These are phyloP conservation scores for Trifolium repens DNA, from an alignment of 306 rosid species.

Conservation along the genomic window DNA sequence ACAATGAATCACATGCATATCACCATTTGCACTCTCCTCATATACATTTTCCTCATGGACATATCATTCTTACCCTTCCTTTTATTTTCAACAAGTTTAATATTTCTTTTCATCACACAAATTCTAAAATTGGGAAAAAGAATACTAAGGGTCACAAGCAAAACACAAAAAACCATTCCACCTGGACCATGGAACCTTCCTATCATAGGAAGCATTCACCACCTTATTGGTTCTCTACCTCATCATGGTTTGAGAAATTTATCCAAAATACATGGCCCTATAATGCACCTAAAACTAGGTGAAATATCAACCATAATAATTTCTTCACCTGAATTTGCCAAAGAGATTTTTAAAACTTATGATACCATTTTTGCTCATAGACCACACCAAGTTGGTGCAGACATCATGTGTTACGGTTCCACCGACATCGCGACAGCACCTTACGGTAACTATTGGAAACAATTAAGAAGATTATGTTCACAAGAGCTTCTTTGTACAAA, in stretches of 20 bases:
- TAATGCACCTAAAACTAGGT: constrained; percentile 55
- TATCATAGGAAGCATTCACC: constrained; percentile 46
- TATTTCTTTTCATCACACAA: constrained; percentile 23
- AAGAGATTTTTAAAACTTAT: constrained; percentile 42
- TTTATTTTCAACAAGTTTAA: constrained; percentile 16
- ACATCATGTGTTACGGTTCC: constrained; percentile 28
- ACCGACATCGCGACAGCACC: constrained; percentile 36
- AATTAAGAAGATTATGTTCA: constrained; percentile 41
- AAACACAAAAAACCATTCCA: constrained; percentile 12
- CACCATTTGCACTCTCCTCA: constrained; percentile 1
- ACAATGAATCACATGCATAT: not conserved
- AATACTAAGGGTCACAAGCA: not conserved
- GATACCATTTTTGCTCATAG: constrained; percentile 43
- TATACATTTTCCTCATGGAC: constrained; percentile 28
- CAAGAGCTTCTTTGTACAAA: constrained; percentile 41
- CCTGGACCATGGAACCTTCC: constrained; percentile 53
- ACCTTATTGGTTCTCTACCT: constrained; percentile 23
- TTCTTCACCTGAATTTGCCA: constrained; percentile 51
- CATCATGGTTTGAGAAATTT: constrained; percentile 41
- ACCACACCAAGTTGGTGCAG: constrained; percentile 38
- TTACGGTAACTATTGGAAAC: constrained; percentile 42
- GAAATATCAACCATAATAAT: constrained; percentile 39
- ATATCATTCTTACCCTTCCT: constrained; percentile 30
- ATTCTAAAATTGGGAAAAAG: not conserved
- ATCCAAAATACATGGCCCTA: constrained; percentile 53